These are phyloP conservation scores for Ambrosia hybrid DNA, from an alignment of 140 eudicot genomes.

Conservation along the genomic window DNA sequence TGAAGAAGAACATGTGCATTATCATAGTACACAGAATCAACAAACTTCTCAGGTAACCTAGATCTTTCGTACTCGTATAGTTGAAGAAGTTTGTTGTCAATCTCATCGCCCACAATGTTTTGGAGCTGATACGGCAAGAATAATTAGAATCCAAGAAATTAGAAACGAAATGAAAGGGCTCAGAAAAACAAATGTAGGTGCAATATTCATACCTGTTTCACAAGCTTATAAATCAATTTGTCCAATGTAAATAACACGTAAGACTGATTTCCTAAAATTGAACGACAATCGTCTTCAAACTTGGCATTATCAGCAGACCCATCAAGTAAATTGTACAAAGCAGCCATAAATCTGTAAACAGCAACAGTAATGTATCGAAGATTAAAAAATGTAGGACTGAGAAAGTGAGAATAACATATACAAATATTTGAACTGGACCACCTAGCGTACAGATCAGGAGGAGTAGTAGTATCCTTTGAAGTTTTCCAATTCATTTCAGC, in stretches of 20 bases:
- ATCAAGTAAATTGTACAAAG: conserved; percentile 77
- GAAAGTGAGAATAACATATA: neutral
- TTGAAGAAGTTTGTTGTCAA: conserved; percentile 83
- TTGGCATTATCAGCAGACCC: conserved; percentile 91
- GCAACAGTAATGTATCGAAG: neutral
- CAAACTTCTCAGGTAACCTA: conserved; percentile 57
- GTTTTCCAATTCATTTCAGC: conserved; percentile 64
- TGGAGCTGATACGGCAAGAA: conserved; percentile 68
- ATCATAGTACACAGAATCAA: conserved; percentile 87
- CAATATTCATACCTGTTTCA: conserved; percentile 61
- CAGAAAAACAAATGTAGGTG: neutral
- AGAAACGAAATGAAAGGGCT: neutral
- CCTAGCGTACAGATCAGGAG: conserved; percentile 82
- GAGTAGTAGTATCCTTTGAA: conserved; percentile 46
- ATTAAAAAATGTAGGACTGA: neutral
- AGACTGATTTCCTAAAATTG: conserved; percentile 89
- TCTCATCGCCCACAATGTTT: conserved; percentile 76
- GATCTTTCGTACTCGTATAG: conserved; percentile 79
- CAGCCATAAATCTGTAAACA: conserved; percentile 69
- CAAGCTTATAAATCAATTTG: conserved; percentile 84
- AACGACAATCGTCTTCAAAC: conserved; percentile 94
- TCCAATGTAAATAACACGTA: conserved; percentile 91
- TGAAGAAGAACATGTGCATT: conserved; percentile 81
- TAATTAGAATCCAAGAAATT: neutral
- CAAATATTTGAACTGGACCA: conserved; percentile 17